Percentiles rank a stretch among this genome's conserved stretches.
Evolutionary conservation across 495 filamentous ascomycete genomes (phyloP).

Genomic region (Xylaria telfairii): DNA sequence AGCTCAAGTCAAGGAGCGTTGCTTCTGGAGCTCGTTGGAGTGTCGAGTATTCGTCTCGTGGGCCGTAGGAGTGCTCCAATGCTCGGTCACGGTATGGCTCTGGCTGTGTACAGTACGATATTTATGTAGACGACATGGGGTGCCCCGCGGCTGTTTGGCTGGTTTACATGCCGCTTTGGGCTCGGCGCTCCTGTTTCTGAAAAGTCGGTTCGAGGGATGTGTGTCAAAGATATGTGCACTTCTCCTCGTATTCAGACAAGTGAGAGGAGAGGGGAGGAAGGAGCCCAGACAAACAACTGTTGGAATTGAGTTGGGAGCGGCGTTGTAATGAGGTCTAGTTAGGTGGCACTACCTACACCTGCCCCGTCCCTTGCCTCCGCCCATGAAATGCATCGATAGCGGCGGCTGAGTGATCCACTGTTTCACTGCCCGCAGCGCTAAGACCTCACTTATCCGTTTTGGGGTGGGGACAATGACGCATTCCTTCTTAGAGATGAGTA

Average conservation of each 20-base stretch:
- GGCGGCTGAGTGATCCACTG: not conserved
- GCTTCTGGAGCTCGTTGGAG: too few relatives aligned
- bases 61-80: not conserved
- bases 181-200: not conserved
- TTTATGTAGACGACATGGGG: slow-evolving; percentile 5
- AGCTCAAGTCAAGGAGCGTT: not conserved
- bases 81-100: not conserved
- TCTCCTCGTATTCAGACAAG: not conserved
- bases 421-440: not conserved
- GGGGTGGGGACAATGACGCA: slow-evolving; percentile 12
- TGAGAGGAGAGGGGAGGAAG: not conserved
- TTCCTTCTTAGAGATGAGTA: not conserved
- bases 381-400: not conserved
- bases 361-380: not conserved
- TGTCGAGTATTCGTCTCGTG: not conserved
- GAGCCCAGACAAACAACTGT: not conserved
- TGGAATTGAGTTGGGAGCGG: not conserved
- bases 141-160: slow-evolving; percentile 19
- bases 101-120: not conserved
- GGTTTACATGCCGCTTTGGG: slow-evolving; percentile 22
- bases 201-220: not conserved
- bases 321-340: not conserved
- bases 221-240: not conserved
- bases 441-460: not conserved
- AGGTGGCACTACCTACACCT: not conserved